Conservation (phyloP, 352 stramenopile species). For the Peronosclerospora sorghi region DNA sequence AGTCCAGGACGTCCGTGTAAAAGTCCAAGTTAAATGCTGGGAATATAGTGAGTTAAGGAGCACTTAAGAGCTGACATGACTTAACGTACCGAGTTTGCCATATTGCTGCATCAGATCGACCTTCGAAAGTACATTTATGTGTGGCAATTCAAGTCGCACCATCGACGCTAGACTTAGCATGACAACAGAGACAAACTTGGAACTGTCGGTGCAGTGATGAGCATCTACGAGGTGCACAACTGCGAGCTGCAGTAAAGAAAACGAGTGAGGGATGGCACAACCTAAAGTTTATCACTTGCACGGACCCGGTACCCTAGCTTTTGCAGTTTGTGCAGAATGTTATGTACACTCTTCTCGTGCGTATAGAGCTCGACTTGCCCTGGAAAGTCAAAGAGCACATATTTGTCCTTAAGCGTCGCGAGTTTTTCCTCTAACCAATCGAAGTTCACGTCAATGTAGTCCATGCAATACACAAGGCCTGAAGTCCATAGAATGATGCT, state of each 20-base stretch:
- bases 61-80: not conserved
- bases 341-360: slow-evolving; percentile 94
- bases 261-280: not conserved
- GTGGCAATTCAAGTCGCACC: slow-evolving; percentile 94
- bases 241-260: slow-evolving; percentile 38
- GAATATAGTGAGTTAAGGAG: not conserved
- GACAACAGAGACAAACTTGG: slow-evolving; percentile 96
- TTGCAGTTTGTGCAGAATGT: slow-evolving; percentile 91
- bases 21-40: slow-evolving; percentile 81
- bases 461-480: slow-evolving; percentile 98
- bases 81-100: slow-evolving; percentile 50
- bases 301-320: slow-evolving; percentile 78
- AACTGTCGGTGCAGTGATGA: slow-evolving; percentile 87
- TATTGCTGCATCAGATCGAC: slow-evolving; percentile 95
- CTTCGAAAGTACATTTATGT: slow-evolving; percentile 99
- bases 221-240: slow-evolving; percentile 94
- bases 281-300: not conserved
- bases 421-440: slow-evolving; percentile 96
- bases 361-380: slow-evolving; percentile 99
- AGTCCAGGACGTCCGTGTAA: slow-evolving; percentile 80
- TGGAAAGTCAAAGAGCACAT: slow-evolving; percentile 98
- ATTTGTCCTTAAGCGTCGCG: slow-evolving; percentile 82
- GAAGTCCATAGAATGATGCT: not conserved
- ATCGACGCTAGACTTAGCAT: slow-evolving; percentile 96
- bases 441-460: slow-evolving; percentile 97